phyloP scores from a whole-genome alignment of 305 asterid genomes.

The Fraxinus platypoda region DNA sequence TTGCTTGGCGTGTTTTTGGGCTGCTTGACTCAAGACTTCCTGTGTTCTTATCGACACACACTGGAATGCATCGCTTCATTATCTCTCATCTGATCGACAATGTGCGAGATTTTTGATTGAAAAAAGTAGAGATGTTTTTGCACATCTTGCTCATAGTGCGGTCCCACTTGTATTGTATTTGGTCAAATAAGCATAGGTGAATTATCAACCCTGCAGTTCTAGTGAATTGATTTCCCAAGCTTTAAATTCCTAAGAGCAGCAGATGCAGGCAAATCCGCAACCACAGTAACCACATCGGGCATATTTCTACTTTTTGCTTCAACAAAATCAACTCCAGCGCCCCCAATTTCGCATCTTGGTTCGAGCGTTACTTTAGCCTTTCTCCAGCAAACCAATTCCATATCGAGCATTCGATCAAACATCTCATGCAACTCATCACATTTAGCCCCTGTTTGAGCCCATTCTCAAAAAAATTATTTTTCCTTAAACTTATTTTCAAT shows the following conservation, averaged over 20 bases:
- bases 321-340: slow-evolving; percentile 47
- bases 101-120: too few relatives aligned
- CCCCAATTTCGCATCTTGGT: slow-evolving; percentile 57
- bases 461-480: too few relatives aligned
- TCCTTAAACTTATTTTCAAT: too few relatives aligned
- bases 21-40: too few relatives aligned
- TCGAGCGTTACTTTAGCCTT: slow-evolving; percentile 50
- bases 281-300: slow-evolving; percentile 62
- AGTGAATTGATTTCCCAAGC: slow-evolving; percentile 58
- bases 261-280: slow-evolving; percentile 64
- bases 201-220: slow-evolving; percentile 38
- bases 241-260: slow-evolving; percentile 43
- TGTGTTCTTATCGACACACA: too few relatives aligned
- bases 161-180: neutral
- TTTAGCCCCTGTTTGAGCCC: too few relatives aligned
- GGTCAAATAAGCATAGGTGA: neutral
- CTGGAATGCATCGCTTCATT: too few relatives aligned
- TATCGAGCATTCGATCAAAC: slow-evolving; percentile 77
- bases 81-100: too few relatives aligned
- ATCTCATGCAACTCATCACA: slow-evolving; percentile 55
- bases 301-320: slow-evolving; percentile 54
- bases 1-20: too few relatives aligned
- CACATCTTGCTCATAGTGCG: too few relatives aligned
- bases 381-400: slow-evolving; percentile 79
- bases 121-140: too few relatives aligned